phyloP scores from a whole-genome alignment of 352 stramenopile genomes.

The Chrysophaeum taylorii region DNA sequence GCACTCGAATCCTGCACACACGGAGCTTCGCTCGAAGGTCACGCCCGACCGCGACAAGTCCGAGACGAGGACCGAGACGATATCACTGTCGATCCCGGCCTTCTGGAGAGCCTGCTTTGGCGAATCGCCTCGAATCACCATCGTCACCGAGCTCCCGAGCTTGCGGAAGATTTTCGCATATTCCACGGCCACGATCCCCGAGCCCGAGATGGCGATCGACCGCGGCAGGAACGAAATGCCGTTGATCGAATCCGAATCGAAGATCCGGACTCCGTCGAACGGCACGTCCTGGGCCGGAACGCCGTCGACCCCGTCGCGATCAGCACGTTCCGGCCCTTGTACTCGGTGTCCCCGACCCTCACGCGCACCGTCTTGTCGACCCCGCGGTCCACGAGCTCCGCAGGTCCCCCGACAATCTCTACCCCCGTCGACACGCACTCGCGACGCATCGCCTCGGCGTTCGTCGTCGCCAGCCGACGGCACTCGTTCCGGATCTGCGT shows the following conservation, averaged over 20 bases:
- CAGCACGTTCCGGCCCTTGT: background rate
- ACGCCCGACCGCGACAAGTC: too few relatives aligned
- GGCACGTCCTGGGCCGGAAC: conserved; percentile 29
- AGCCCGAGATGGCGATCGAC: conserved; percentile 44
- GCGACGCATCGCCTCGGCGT: conserved; percentile 15
- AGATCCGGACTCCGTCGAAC: conserved; percentile 45
- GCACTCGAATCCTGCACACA: too few relatives aligned
- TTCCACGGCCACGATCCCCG: conserved; percentile 51
- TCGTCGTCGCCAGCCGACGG: conserved; percentile 22
- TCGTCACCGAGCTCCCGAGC: conserved; percentile 45
- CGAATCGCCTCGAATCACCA: conserved; percentile 45
- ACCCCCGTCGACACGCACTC: conserved; percentile 18
- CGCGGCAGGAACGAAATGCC: conserved; percentile 38
- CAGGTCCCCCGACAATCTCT: conserved; percentile 24
- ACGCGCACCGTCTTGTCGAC: conserved; percentile 10
- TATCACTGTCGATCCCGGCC: conserved; percentile 50
- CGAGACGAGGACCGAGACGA: conserved; percentile 24
- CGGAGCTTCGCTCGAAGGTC: too few relatives aligned
- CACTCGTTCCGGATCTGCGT: conserved; percentile 22
- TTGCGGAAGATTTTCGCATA: conserved; percentile 57
- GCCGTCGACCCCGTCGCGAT: background rate
- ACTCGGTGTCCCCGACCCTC: background rate
- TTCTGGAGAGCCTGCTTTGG: conserved; percentile 50
- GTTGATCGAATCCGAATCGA: conserved; percentile 49
- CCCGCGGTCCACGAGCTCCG: conserved; percentile 17